Base-by-base conservation (phyloP, 108 stramenopile genomes). In the Epipyxis sp. region DNA sequence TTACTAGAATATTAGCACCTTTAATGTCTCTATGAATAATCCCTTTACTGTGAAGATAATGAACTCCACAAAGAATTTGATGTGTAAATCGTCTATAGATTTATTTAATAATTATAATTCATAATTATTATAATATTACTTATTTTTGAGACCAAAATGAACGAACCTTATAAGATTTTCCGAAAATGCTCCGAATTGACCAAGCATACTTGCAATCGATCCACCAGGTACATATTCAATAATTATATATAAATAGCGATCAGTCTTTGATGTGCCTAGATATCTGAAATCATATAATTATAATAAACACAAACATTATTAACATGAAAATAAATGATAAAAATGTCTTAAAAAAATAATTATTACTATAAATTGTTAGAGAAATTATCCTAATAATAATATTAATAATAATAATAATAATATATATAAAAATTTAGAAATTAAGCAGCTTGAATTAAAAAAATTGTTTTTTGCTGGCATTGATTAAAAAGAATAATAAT, bases 11-110 rank as follows among this genome's bases (percentile, higher is more conserved):
- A 79, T 97, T 97, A 39, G 92, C 94, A 59, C 91, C 93, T 81
- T 97, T 97, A 72, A 97, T 92, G 86, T 97, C 96, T 42, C 94
- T 84, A 87, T 97, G 96, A 40, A 88, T 78, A 61, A 94, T 87
- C 44, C 91, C 91, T 59, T 91, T 86, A 77, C 90, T 87, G 79
- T 97, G 95, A 59, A 97, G 79, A 80, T 94, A 94, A 61, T 94
- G 89, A 78, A 97, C 81, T 1, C 94, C 96, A 54, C 93, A 72
- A 2, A 94, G 88, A 69, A 93, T 92, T 1, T 88, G 89, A 44
- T 78, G 44, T 32, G 82, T 42, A 65, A 79, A 80, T 40, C 77
- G 69, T 13, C 80, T 59, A 50, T n/a, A n/a, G n/a, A n/a, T n/a
- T n/a, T n/a, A n/a, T n/a, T n/a, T n/a, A n/a, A n/a, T n/a, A n/a